phyloP scores from a whole-genome alignment of 768 basidiomycete species.

The Boletus subparvulus region DNA sequence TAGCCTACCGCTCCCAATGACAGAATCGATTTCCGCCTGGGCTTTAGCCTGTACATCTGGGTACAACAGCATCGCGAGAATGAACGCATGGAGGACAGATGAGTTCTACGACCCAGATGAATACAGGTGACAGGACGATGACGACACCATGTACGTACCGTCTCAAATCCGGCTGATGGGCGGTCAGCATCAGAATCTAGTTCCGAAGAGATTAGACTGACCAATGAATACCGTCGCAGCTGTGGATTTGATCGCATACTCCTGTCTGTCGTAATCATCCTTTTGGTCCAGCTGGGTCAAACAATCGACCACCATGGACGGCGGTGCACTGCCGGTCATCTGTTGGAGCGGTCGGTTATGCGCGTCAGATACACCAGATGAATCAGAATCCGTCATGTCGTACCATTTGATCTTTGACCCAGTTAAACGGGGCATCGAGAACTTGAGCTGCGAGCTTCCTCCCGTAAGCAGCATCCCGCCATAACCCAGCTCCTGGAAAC shows the following conservation, averaged over 20 bases:
- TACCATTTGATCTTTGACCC: slow-evolving; percentile 27
- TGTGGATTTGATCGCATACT: slow-evolving; percentile 25
- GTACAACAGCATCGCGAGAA: slow-evolving; percentile 30
- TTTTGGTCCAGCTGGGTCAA: slow-evolving; percentile 18
- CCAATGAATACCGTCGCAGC: slow-evolving; percentile 29
- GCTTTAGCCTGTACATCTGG: slow-evolving; percentile 28
- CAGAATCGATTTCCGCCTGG: slow-evolving; percentile 28
- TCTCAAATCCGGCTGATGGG: slow-evolving; percentile 26
- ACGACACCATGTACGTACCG: slow-evolving; percentile 12
- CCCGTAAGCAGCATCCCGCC: slow-evolving; percentile 14
- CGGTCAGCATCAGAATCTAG: not conserved
- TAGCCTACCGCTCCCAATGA: slow-evolving; percentile 21
- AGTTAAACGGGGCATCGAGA: slow-evolving; percentile 25
- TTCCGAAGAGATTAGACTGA: slow-evolving; percentile 1
- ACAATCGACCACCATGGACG: slow-evolving; percentile 29
- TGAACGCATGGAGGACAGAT: slow-evolving; percentile 24
- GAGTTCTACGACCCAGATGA: slow-evolving; percentile 18
- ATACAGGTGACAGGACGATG: not conserved
- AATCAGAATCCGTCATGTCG: not conserved
- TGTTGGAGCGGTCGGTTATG: not conserved
- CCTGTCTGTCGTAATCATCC: slow-evolving; percentile 15
- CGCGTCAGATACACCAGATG: too few species aligned
- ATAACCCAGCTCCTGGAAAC: slow-evolving; percentile 24
- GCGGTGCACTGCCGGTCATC: slow-evolving; percentile 17
- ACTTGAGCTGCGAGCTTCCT: slow-evolving; percentile 18